A percentile compares a stretch with the other conserved stretches of the same genome.
phyloP scores from a whole-genome alignment of 1,284 basidiomycete species.

The Austropuccinia psidii region DNA sequence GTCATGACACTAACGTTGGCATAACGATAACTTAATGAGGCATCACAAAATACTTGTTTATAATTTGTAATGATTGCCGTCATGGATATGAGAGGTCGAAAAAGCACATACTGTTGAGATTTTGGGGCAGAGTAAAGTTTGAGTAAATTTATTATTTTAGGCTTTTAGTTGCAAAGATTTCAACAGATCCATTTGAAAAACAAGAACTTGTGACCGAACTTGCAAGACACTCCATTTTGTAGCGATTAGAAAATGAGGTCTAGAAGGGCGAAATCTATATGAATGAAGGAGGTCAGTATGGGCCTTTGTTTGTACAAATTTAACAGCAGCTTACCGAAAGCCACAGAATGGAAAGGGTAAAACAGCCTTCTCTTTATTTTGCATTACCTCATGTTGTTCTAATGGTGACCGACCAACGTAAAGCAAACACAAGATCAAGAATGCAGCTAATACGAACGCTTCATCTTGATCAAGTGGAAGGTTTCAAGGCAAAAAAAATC shows the following conservation, averaged over 20 bases:
- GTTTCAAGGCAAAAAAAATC: slow-evolving; percentile 28
- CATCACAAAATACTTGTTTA: slow-evolving; percentile 38
- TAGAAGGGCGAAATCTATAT: slow-evolving; percentile 38
- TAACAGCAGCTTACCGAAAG: neutral
- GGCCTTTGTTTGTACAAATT: too few relatives aligned
- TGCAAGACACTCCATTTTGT: slow-evolving; percentile 41
- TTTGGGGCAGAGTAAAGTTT: neutral
- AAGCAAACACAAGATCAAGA: slow-evolving; percentile 64
- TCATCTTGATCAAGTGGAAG: slow-evolving; percentile 56
- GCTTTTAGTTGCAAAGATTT: neutral
- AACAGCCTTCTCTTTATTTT: slow-evolving; percentile 66
- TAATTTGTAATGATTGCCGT: slow-evolving; percentile 39
- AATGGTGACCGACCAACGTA: slow-evolving; percentile 65
- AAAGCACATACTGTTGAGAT: slow-evolving; percentile 34
- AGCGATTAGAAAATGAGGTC: slow-evolving; percentile 40
- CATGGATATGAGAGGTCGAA: slow-evolving; percentile 39
- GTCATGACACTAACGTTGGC: slow-evolving; percentile 38
- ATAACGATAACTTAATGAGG: slow-evolving; percentile 38
- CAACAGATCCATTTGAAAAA: slow-evolving; percentile 13
- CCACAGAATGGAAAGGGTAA: slow-evolving; percentile 62
- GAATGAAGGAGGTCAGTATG: neutral
- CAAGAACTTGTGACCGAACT: neutral
- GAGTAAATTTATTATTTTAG: neutral
- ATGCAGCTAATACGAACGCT: slow-evolving; percentile 60
- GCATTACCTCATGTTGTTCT: slow-evolving; percentile 57